Evolutionary conservation across 2,329 filamentous ascomycete genomes (phyloP).

Genomic region (Claviceps spartinae): DNA sequence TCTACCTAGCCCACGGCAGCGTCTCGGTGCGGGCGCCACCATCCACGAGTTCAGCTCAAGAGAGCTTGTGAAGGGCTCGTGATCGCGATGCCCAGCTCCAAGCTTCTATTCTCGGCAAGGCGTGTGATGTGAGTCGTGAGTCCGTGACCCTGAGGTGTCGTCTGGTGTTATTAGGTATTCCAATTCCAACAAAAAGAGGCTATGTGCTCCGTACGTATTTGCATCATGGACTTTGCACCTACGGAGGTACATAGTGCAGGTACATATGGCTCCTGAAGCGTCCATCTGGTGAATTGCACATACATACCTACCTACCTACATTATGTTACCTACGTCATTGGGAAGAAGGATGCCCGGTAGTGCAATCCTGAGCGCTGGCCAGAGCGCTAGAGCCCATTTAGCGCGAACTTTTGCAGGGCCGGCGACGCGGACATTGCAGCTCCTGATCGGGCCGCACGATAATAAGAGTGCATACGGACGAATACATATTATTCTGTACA

Average conservation of each 20-base stretch:
- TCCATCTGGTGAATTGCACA: background rate
- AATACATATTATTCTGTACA: too few species aligned
- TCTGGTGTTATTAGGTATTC: background rate
- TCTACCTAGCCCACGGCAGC: too few species aligned
- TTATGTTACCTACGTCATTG: conserved; percentile 3
- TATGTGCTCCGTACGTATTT: background rate
- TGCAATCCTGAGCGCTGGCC: conserved; percentile 1
- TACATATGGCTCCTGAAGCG: too few species aligned
- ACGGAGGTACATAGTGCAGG: background rate
- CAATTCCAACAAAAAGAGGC: background rate
- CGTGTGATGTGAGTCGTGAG: too few species aligned
- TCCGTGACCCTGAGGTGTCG: background rate
- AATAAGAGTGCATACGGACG: background rate
- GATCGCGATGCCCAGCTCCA: background rate
- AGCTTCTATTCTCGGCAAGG: too few species aligned
- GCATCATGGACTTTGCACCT: background rate
- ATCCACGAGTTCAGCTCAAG: too few species aligned
- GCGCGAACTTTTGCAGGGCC: conserved; percentile 8
- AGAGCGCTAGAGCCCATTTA: conserved; percentile 4
- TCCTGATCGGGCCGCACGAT: background rate
- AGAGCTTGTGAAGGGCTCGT: too few species aligned
- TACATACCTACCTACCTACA: background rate
- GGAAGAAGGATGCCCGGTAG: conserved; percentile 1
- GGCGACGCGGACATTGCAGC: background rate
- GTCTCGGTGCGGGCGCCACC: too few species aligned